Base-by-base conservation (phyloP, 768 basidiomycete genomes). In the Amanita thiersii region DNA sequence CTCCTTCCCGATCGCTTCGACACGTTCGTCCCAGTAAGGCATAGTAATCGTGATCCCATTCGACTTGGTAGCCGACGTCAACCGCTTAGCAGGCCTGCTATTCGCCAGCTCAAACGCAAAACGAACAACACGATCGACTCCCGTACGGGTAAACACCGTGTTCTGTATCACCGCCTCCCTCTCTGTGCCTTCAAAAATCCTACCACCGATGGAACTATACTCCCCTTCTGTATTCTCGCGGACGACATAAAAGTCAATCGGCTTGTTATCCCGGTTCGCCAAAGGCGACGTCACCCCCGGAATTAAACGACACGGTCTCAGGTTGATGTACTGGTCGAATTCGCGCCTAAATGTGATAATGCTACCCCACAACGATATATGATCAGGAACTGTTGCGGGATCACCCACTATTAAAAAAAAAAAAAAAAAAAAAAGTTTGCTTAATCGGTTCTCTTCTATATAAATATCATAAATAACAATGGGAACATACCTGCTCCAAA, bases 181-280 rank as follows among this genome's bases (percentile, higher is more conserved):
- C 10, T 61, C 60, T 15, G 65, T 68, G 29, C 61, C 64, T 45
- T 60, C 56, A 43, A 65, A 65, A n/a, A 65, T 65, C 40, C 62
- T 50, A 43, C 73, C 57, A 51, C 72, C 57, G 47, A 72, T 66
- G 4, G 65, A 68, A n/a, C 70, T 69, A 52, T 73, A 75, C 51
- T 74, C 71, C 38, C 75, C 75, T 49, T 77, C 75, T 7, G 66
- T 70, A 50, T 77, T 77, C 54, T 77, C 75, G 33, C 75, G 61
- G 8, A 75, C 69, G 28, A 73, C 74, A 40, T 70, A 58, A 58
- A 73, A 75, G 52, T 77, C 71, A 36, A 75, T 67, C 1, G 65
- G 56, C 42, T 64, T 62, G 1, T 52, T 56, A 11, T 52, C 57
- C 30, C 66, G 61, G 42, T 67, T 66, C n/a, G 64, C 63, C 23